phyloP scores from a whole-genome alignment of 495 filamentous ascomycete species.

The Neurospora sp. region DNA sequence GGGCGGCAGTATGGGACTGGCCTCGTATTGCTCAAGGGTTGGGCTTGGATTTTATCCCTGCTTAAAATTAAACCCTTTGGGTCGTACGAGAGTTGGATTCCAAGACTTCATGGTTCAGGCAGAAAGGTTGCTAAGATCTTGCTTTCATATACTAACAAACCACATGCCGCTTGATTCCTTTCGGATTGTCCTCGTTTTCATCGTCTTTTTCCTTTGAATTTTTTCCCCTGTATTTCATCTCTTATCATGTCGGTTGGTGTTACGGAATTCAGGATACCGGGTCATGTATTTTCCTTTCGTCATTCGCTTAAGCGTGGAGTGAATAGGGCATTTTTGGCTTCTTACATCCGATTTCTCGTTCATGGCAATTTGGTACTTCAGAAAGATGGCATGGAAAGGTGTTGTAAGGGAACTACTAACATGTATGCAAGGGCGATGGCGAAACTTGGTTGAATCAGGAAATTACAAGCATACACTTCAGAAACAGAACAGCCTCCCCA shows the following conservation, averaged over 20 bases:
- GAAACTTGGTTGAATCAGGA: not conserved
- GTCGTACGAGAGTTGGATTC: not conserved
- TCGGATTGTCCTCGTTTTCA: not conserved
- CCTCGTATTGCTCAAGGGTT: slow-evolving; percentile 66
- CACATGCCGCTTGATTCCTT: not conserved
- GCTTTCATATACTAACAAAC: not conserved
- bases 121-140: no score
- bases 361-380: not conserved
- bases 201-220: not conserved
- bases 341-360: not conserved
- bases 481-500: not conserved
- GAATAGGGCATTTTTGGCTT: not conserved
- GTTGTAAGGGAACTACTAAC: not conserved
- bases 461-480: not conserved
- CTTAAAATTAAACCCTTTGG: slow-evolving; percentile 18
- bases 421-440: not conserved
- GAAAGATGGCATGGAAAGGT: not conserved
- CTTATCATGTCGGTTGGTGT: not conserved
- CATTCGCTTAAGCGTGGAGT: not conserved
- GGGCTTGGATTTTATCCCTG: slow-evolving; percentile 69
- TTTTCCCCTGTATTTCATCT: not conserved
- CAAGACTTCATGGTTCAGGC: no score
- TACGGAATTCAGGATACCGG: not conserved
- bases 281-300: not conserved
- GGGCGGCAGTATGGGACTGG: slow-evolving; percentile 80